These are phyloP conservation scores for Bryoerythrophyllum caledonicum DNA, from an alignment of 225 moss, liverwort and hornwort species.

Conservation along the genomic window DNA sequence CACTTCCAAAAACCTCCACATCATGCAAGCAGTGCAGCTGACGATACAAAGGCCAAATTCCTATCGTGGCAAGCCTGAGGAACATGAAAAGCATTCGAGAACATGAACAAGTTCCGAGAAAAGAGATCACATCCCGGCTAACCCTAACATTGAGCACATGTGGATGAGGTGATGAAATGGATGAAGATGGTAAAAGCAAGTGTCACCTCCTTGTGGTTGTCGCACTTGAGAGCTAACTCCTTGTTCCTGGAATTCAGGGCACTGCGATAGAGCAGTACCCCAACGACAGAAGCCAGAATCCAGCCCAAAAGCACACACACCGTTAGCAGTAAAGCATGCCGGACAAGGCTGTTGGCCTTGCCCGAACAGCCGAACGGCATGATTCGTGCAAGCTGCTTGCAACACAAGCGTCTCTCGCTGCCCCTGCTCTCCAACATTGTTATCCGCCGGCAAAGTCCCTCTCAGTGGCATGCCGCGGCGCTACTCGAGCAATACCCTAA, in stretches of 20 bases:
- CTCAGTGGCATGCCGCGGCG: slow-evolving; percentile 6
- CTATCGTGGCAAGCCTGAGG: background rate
- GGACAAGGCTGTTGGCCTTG: slow-evolving; percentile 19
- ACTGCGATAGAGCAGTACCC: slow-evolving; percentile 44
- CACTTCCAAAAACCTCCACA: background rate
- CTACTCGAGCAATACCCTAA: background rate
- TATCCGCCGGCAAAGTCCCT: background rate
- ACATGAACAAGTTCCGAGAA: background rate
- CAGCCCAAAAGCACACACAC: slow-evolving; percentile 43
- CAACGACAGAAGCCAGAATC: slow-evolving; percentile 45
- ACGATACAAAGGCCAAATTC: background rate
- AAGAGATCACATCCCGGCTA: slow-evolving; percentile 3
- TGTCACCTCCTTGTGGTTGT: slow-evolving; percentile 63
- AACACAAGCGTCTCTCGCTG: slow-evolving; percentile 17
- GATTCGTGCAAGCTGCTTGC: slow-evolving; percentile 1
- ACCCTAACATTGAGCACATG: slow-evolving; percentile 14
- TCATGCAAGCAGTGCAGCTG: background rate
- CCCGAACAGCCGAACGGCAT: slow-evolving; percentile 1
- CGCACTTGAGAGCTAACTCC: slow-evolving; percentile 57
- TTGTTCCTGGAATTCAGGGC: slow-evolving; percentile 42
- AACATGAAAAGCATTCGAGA: background rate
- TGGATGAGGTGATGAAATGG: background rate
- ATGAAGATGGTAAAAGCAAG: background rate
- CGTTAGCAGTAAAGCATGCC: slow-evolving; percentile 30
- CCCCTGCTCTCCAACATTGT: slow-evolving; percentile 16